Base-by-base conservation (phyloP, 768 basidiomycete species). In the Boletus huronensis region DNA sequence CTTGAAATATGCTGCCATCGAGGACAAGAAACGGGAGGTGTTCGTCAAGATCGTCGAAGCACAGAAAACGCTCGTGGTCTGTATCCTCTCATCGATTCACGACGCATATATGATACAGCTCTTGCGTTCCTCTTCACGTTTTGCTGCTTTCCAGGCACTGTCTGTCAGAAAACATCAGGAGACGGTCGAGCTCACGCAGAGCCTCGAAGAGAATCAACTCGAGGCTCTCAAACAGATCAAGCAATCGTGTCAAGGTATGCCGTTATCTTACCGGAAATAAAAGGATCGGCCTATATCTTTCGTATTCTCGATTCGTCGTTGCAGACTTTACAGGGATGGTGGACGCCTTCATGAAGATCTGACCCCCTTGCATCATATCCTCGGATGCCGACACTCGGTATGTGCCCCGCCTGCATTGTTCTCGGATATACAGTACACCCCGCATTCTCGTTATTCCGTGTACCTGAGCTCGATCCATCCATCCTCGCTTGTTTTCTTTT, bases 131-230 rank as follows among this genome's bases (percentile, higher is more conserved):
- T n/a, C 13, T 19, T 26, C 13, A 14, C 14, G 8, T 6, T 21
- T 19, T 7, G 26, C 9, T 38, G 16, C 9, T 26, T 25, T 28
- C 9, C 29, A 70, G 69, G 43, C 69, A 1, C 34, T 70, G 8
- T 66, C 69, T 0, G 60, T 72, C 32, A 57, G 58, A 36, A 58
- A 61, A 50, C 70, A 70, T 35, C 70, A 69, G n/a, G 60, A 61
- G 13, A 54, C 49, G 6, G 41, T 70, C 6, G 60, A 61, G 38
- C 55, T 57, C 21, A 47, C 57, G 14, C 58, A 63, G 21, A 32
- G 65, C 17, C 58, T 59, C 5, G 70, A 70, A 40, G 63, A 67
- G 6, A 49, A 54, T 19, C 69, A 70, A 36, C 13, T 57, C 10
- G 59, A 68, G 40, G 60, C 58, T 19, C 57, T 72, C 47, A 58